Evolutionary conservation across 2,329 filamentous ascomycete species (phyloP).

Genomic region (Fusarium humuli): DNA sequence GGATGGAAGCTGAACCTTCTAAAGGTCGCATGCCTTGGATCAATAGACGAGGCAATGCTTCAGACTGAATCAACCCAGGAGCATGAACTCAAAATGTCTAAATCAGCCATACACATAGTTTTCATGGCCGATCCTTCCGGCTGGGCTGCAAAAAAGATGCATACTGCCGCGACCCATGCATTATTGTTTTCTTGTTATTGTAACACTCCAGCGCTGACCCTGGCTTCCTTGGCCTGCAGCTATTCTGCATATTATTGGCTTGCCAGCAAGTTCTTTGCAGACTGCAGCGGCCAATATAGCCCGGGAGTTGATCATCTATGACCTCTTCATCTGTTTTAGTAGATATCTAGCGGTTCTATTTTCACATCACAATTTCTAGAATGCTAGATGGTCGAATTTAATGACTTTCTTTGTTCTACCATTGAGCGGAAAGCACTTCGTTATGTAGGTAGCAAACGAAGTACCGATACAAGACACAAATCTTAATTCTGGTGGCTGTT

Average conservation of each 20-base stretch:
- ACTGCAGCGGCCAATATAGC: background rate
- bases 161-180: conserved; percentile 10
- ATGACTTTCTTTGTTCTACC: background rate
- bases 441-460: background rate
- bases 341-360: background rate
- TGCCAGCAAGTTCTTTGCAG: conserved; percentile 3
- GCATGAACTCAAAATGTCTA: conserved; percentile 32
- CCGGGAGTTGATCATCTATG: background rate
- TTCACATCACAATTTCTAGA: background rate
- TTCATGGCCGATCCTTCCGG: conserved; percentile 26
- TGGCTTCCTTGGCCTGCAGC: background rate
- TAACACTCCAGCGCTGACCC: conserved; percentile 3
- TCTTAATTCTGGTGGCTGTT: background rate
- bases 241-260: background rate
- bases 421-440: background rate
- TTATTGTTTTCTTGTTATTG: background rate
- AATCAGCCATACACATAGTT: conserved; percentile 6
- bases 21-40: background rate
- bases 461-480: background rate
- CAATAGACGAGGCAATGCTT: conserved; percentile 9
- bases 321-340: background rate
- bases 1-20: conserved; percentile 7
- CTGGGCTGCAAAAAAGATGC: conserved; percentile 5
- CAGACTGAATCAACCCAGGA: background rate
- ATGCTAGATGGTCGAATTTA: background rate